A percentile compares a stretch with the other conserved stretches of the same genome.
Evolutionary conservation across 441 rosid genomes (phyloP).

Genomic region (Flueggea neowawraea): DNA sequence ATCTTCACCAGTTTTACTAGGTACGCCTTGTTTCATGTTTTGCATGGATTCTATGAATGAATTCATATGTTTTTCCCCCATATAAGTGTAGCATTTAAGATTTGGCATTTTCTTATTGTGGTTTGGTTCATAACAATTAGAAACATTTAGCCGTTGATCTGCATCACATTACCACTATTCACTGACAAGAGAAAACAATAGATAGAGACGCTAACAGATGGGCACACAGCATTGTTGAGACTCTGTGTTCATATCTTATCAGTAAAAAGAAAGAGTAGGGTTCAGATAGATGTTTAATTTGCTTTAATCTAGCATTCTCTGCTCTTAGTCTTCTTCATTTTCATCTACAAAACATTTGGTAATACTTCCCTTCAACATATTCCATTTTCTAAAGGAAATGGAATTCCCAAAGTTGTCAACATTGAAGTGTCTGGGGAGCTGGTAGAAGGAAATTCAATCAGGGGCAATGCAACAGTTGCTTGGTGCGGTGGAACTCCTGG

Average conservation of each 20-base stretch:
- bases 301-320: neutral
- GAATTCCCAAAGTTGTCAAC: slow-evolving; percentile 91
- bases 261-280: too few relatives aligned
- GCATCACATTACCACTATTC: too few relatives aligned
- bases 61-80: neutral
- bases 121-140: too few relatives aligned
- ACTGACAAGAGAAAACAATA: too few relatives aligned
- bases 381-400: slow-evolving; percentile 57
- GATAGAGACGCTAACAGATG: too few relatives aligned
- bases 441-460: slow-evolving; percentile 77
- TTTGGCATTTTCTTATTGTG: too few relatives aligned
- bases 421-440: slow-evolving; percentile 90
- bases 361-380: neutral
- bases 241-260: too few relatives aligned
- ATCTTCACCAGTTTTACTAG: slow-evolving; percentile 79
- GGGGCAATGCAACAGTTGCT: slow-evolving; percentile 79
- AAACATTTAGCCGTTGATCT: too few relatives aligned
- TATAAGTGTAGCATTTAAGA: too few relatives aligned
- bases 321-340: neutral
- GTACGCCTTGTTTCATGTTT: slow-evolving; percentile 30
- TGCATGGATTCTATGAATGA: slow-evolving; percentile 12
- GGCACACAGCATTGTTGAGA: too few relatives aligned
- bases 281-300: too few relatives aligned
- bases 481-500: slow-evolving; percentile 99
- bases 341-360: neutral